Base-by-base conservation (phyloP, 306 rosid species). In the Lathyrus oleraceus region DNA sequence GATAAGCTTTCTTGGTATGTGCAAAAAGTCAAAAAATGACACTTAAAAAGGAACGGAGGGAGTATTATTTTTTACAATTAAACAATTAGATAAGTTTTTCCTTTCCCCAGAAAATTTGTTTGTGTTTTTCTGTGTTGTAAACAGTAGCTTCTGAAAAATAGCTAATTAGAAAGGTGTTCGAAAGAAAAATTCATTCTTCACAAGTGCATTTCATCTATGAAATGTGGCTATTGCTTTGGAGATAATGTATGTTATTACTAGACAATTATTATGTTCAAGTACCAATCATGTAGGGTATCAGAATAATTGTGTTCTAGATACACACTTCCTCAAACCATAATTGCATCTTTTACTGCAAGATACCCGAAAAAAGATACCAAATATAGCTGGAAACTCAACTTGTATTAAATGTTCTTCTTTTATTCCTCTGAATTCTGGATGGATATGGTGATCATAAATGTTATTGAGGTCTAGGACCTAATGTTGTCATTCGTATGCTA, bases 371-470 rank as follows among this genome's bases (percentile, higher is more conserved):
- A 52, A 52, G 58, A 51, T 52, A 52, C 28, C 59, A 20, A 9
- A 52, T 52, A 20, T 49, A 17, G 23, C 59, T 52, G 2, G n/a
- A 52, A 52, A 52, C 11, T 51, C 59, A 52, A 10, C n/a, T 10
- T 11, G 2, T 53, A 21, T 53, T 20, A 53, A 4, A 11, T 42
- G 48, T 53, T 17, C 38, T 25, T 52, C 16, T 25, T 73, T 56
- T 63, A 15, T 45, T 38, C 30, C 8, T 10, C 32, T 53, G 8
- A 53, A 53, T 53, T 73, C 45, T 52, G 16, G 28, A 42, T 19
- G 40, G 42, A 35, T 47, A 67, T 66, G 52, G 67, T 44, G 67
- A 19, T 66, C 17, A 35, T 39, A 20, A n/a, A 36, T 75, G 51
- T 32, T 59, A 60, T 59, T 53, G 39, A 59, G 67, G 59, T 65